Evolutionary conservation across 345 rosid species (phyloP).

Genomic region (Cochlearia excelsa): DNA sequence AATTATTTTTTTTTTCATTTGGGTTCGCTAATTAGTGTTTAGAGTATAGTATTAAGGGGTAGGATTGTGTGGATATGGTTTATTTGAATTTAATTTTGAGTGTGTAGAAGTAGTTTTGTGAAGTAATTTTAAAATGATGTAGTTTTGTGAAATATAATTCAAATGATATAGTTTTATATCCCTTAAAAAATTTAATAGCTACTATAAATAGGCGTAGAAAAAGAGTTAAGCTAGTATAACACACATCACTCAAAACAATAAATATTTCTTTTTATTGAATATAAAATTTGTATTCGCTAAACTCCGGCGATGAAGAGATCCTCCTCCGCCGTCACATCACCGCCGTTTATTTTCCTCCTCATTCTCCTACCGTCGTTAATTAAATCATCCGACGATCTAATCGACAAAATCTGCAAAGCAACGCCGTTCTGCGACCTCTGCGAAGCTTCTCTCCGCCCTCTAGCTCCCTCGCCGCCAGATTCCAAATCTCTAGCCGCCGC

Average conservation of each 20-base stretch:
- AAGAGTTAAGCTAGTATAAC: not conserved
- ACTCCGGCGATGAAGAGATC: constrained; percentile 30
- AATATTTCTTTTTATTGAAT: no score
- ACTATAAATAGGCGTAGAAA: constrained; percentile 19
- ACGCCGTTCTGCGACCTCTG: constrained; percentile 75
- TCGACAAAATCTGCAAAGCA: constrained; percentile 58
- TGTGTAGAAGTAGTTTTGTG: no score
- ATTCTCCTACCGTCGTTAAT: constrained; percentile 16
- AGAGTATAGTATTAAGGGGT: no score
- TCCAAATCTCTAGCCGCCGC: constrained; percentile 48
- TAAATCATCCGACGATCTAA: constrained; percentile 36
- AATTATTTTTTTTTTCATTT: no score
- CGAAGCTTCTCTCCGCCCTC: constrained; percentile 43
- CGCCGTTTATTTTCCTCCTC: constrained; percentile 21
- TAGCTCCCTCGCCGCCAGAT: constrained; percentile 30
- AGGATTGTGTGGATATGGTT: no score
- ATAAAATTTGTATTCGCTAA: not conserved
- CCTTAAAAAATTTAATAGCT: constrained; percentile 4
- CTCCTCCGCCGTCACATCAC: constrained; percentile 19
- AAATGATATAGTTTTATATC: no score
- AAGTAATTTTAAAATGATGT: no score
- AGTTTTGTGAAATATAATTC: no score
- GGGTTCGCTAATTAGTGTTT: no score
- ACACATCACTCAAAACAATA: not conserved
- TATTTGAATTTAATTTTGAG: no score